Percentiles rank a stretch among this genome's conserved stretches.
Evolutionary conservation across 2,329 filamentous ascomycete species (phyloP).

Genomic region (Penicillium corylophilum): DNA sequence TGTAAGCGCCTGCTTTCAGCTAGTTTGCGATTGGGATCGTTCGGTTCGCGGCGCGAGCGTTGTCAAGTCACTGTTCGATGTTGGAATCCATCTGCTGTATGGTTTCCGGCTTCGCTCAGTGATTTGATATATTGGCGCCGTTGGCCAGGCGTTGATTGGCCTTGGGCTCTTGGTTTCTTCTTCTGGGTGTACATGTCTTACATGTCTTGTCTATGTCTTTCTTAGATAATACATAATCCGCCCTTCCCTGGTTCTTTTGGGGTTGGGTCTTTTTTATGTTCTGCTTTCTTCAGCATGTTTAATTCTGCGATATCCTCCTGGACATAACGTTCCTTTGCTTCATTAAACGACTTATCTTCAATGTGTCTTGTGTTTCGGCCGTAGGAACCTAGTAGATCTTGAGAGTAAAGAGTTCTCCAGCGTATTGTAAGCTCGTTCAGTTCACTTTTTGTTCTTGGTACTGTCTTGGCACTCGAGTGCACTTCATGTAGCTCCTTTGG

Average conservation of each 20-base stretch:
- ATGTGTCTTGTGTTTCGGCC: not conserved
- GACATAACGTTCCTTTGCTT: slow-evolving; percentile 16
- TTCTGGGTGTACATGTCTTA: slow-evolving; percentile 20
- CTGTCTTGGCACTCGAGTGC: no score
- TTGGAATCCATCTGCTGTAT: not conserved
- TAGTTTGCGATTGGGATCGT: slow-evolving; percentile 2
- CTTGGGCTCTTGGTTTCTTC: slow-evolving; percentile 3
- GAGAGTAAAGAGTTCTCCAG: not conserved
- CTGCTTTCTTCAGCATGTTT: slow-evolving; percentile 8
- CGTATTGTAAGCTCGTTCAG: no score
- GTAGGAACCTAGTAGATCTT: not conserved
- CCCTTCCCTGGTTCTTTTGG: slow-evolving; percentile 8
- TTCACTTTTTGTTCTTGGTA: not conserved
- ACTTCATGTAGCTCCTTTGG: no score
- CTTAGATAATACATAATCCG: slow-evolving; percentile 44
- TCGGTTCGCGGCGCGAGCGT: slow-evolving; percentile 1
- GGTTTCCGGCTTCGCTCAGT: not conserved
- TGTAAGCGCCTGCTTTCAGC: slow-evolving; percentile 35
- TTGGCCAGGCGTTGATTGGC: slow-evolving; percentile 9
- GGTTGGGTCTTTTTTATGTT: slow-evolving; percentile 12
- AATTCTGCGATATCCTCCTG: slow-evolving; percentile 12
- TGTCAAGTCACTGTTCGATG: not conserved
- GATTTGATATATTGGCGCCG: not conserved
- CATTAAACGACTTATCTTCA: slow-evolving; percentile 2
- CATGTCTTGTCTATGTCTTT: slow-evolving; percentile 16